Conservation (phyloP, 2,329 filamentous ascomycete species). For the Venturia asperata region DNA sequence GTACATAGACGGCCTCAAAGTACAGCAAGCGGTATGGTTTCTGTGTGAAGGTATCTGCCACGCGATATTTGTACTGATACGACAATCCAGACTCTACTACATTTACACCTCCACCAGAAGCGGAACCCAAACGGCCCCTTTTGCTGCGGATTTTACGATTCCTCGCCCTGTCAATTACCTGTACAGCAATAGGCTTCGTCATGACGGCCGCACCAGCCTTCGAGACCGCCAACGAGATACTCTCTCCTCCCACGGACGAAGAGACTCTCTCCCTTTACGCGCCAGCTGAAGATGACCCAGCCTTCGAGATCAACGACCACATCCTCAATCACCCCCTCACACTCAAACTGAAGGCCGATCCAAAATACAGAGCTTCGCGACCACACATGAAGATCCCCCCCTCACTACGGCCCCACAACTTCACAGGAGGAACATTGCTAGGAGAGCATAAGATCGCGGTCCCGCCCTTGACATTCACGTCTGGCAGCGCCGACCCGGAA, state of each 20-base stretch:
- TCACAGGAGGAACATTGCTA: conserved; percentile 73
- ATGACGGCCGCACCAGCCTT: conserved; percentile 51
- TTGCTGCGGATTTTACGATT: conserved; percentile 42
- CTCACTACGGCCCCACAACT: conserved; percentile 60
- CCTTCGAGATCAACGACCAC: conserved; percentile 57
- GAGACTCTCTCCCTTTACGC: conserved; percentile 64
- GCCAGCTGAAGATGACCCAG: conserved; percentile 44
- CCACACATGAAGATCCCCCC: conserved; percentile 82
- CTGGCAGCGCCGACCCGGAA: conserved; percentile 43
- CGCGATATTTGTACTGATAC: not conserved
- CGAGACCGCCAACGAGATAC: conserved; percentile 42
- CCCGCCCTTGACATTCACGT: conserved; percentile 68
- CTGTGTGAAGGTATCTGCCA: not conserved
- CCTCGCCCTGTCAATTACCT: conserved; percentile 43
- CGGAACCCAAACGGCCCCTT: conserved; percentile 30
- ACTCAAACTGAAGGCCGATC: conserved; percentile 57
- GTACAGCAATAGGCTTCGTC: conserved; percentile 47
- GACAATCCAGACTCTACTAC: conserved; percentile 8
- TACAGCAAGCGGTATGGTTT: not conserved
- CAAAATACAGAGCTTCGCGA: conserved; percentile 65
- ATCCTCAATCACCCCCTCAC: conserved; percentile 73
- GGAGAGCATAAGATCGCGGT: conserved; percentile 71
- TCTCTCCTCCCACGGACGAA: conserved; percentile 54
- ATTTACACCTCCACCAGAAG: conserved; percentile 21
- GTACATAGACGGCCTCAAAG: not conserved